A percentile compares a stretch with the other conserved stretches of the same genome.
phyloP scores from a whole-genome alignment of 2,329 filamentous ascomycete genomes.

The Neonectria faginata region DNA sequence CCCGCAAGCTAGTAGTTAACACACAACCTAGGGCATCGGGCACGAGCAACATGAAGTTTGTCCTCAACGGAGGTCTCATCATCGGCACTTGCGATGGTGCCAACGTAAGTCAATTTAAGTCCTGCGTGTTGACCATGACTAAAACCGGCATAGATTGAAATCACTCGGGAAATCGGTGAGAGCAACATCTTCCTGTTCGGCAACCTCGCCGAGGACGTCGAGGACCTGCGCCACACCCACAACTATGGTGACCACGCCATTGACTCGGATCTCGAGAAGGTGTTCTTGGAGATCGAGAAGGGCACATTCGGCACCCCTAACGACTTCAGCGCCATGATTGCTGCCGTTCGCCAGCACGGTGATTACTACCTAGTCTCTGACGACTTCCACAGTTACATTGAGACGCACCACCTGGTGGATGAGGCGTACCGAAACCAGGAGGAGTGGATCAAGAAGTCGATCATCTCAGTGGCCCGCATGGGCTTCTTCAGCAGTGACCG shows the following conservation, averaged over 20 bases:
- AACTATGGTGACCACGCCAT: slow-evolving; percentile 84
- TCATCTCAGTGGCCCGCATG: slow-evolving; percentile 90
- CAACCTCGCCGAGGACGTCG: slow-evolving; percentile 94
- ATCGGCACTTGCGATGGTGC: slow-evolving; percentile 98
- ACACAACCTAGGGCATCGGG: slow-evolving; percentile 68
- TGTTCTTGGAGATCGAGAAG: slow-evolving; percentile 85
- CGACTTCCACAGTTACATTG: slow-evolving; percentile 94
- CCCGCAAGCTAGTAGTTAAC: neutral
- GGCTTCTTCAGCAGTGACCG: slow-evolving; percentile 97
- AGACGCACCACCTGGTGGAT: slow-evolving; percentile 91
- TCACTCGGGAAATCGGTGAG: slow-evolving; percentile 95
- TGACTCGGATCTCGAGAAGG: slow-evolving; percentile 80
- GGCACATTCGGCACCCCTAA: slow-evolving; percentile 83
- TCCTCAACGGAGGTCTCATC: slow-evolving; percentile 94
- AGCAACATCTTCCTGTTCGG: slow-evolving; percentile 99
- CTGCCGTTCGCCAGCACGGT: slow-evolving; percentile 89
- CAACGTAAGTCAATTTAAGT: slow-evolving; percentile 73
- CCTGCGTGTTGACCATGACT: slow-evolving; percentile 10
- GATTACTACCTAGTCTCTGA: slow-evolving; percentile 99
- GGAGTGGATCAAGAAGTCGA: slow-evolving; percentile 91
- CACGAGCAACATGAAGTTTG: slow-evolving; percentile 99
- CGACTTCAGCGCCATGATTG: slow-evolving; percentile 85
- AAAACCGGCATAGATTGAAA: slow-evolving; percentile 75
- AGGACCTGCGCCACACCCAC: slow-evolving; percentile 92
- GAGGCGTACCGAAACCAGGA: slow-evolving; percentile 93